Percentiles rank a stretch among this genome's conserved stretches.
These are phyloP conservation scores for Camellia japonica DNA, from an alignment of 148 eudicot species.

Conservation along the genomic window DNA sequence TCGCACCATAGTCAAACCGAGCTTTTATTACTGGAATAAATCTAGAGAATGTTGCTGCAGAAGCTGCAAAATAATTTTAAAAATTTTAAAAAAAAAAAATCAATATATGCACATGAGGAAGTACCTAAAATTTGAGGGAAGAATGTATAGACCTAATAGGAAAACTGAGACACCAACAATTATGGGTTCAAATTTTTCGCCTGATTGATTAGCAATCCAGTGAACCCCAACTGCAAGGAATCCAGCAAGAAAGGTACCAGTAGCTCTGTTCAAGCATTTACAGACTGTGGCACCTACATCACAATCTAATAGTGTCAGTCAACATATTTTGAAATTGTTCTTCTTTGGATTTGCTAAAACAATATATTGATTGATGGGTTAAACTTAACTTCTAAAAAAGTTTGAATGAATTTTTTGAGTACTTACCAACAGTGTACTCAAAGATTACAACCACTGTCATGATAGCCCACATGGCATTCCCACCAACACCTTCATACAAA, in stretches of 20 bases:
- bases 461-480: constrained; percentile 40
- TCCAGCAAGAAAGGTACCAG: constrained; percentile 29
- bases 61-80: constrained; percentile 12
- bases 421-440: constrained; percentile 30
- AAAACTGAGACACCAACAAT: constrained; percentile 22
- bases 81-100: no score
- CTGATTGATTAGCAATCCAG: constrained; percentile 26
- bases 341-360: not conserved
- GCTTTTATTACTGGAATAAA: constrained; percentile 29
- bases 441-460: constrained; percentile 40
- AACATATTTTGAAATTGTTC: not conserved
- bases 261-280: constrained; percentile 26
- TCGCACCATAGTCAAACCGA: constrained; percentile 24
- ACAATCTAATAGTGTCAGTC: not conserved
- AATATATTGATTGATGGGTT: no score
- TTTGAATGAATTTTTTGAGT: not conserved
- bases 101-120: not conserved
- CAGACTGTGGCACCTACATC: constrained; percentile 29
- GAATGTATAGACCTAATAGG: constrained; percentile 18
- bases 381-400: no score
- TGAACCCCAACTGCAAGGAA: constrained; percentile 24
- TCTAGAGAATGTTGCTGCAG: constrained; percentile 29
- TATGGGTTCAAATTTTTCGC: constrained; percentile 19
- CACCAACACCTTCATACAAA: constrained; percentile 29
- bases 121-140: not conserved